Base-by-base conservation (phyloP, 257 asterid species). In the Henckelia pumila region DNA sequence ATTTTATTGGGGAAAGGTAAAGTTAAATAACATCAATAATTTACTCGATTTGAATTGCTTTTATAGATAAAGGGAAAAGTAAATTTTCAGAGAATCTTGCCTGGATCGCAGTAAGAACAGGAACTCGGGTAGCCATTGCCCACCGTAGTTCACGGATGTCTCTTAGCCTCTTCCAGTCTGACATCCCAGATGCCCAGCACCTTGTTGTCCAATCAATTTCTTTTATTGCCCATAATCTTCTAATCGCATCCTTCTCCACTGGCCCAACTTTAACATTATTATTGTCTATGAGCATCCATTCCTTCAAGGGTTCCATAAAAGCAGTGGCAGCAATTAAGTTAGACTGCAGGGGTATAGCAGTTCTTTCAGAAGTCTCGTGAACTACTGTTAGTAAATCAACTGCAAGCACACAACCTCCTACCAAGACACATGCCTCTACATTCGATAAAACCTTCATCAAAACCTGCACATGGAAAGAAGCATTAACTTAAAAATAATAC, bases 141-240 rank as follows among this genome's bases (percentile, higher is more conserved):
- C 99, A 94, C 37, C 99, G 88, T 62, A 90, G 99, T 77, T 94
- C 99, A 68, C 99, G 92, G 72, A 94, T 90, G 78, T 94, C 99
- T 77, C 96, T 80, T 62, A 94, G 80, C 75, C 80, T 87, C 88
- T 94, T 94, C 99, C 99, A 90, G 81, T 94, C 99, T 71, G 89
- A 77, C 97, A 90, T 90, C 84, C 95, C 96, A 79, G 96, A 83
- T 67, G 96, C 97, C 95, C 95, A 83, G 74, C 95, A 94, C 78
- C 88, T 86, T 58, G 99, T 87, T 19, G 95, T 88, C 99, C 99
- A 94, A 63, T 86, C 87, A 61, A 94, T 88, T 84, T 87, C 97
- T 63, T 81, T 85, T 78, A 84, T 85, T n/a, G 99, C 91, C 95
- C 97, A 94, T 73, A 85, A 83, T 79, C 99, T 88, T 81, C 99